Conservation (phyloP, 352 stramenopile species). For the Pythium coloratum region DNA sequence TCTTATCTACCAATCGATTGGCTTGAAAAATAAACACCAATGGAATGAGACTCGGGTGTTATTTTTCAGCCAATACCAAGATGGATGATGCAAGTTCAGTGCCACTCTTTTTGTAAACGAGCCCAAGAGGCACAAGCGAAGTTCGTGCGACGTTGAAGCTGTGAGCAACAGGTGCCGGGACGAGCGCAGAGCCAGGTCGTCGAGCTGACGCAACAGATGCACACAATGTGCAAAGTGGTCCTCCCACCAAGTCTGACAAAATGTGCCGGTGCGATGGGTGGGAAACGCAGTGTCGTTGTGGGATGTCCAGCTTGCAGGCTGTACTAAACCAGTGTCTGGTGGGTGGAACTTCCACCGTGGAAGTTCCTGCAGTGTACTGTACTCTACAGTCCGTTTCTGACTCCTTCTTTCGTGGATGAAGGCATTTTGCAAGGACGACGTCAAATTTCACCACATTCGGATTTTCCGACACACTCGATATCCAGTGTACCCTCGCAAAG, state of each 20-base stretch:
- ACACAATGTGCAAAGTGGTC: background rate
- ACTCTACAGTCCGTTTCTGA: background rate
- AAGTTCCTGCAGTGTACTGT: too few relatives aligned
- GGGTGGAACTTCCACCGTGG: too few relatives aligned
- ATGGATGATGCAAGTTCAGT: background rate
- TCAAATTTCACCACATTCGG: too few relatives aligned
- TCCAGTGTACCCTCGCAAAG: too few relatives aligned
- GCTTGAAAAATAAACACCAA: background rate
- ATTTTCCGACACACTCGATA: too few relatives aligned
- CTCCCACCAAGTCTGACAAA: background rate
- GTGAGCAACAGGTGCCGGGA: background rate
- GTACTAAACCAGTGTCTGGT: too few relatives aligned
- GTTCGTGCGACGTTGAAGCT: background rate
- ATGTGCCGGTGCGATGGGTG: background rate
- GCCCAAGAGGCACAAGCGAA: background rate
- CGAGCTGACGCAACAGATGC: background rate
- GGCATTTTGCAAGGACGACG: too few relatives aligned
- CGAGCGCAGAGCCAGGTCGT: background rate
- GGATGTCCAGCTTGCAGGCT: background rate
- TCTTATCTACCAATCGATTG: background rate
- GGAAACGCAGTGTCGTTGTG: background rate
- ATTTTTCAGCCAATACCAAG: background rate
- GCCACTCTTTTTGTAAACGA: background rate
- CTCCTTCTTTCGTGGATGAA: too few relatives aligned
- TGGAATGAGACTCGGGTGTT: background rate